These are phyloP conservation scores for Vigna radiata DNA, from an alignment of 306 rosid species.

Conservation along the genomic window DNA sequence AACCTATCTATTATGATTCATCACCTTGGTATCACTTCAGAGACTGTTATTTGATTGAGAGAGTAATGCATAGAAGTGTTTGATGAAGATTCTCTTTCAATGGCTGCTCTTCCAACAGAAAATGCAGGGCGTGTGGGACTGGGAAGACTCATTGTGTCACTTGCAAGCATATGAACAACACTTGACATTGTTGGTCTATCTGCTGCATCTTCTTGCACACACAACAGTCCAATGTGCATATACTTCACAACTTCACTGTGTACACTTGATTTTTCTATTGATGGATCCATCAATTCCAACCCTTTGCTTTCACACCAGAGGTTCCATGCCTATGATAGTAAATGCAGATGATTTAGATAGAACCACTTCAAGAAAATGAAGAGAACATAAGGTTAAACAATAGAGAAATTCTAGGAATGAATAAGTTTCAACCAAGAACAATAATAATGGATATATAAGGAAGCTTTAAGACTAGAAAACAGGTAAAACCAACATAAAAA, in stretches of 20 bases:
- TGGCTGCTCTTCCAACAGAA: constrained; percentile 39
- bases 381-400: too few relatives aligned
- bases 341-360: constrained; percentile 5
- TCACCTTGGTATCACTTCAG: constrained; percentile 43
- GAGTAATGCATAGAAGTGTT: constrained; percentile 33
- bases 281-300: constrained; percentile 55
- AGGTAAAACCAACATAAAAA: neutral
- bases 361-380: neutral
- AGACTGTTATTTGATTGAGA: constrained; percentile 33
- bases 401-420: too few relatives aligned
- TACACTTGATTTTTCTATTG: constrained; percentile 41
- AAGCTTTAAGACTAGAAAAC: neutral
- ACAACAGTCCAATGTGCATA: constrained; percentile 57
- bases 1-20: neutral
- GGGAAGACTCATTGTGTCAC: constrained; percentile 48
- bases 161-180: constrained; percentile 54
- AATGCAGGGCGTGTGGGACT: constrained; percentile 58
- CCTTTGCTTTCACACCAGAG: constrained; percentile 56
- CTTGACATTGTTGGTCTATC: constrained; percentile 64
- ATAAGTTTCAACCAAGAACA: too few relatives aligned
- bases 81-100: constrained; percentile 32
- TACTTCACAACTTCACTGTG: constrained; percentile 44
- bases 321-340: constrained; percentile 55
- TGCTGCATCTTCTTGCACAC: constrained; percentile 64
- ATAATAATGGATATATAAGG: neutral